Base-by-base conservation (phyloP, 78 protist species). In the Emiliania huxleyi region DNA sequence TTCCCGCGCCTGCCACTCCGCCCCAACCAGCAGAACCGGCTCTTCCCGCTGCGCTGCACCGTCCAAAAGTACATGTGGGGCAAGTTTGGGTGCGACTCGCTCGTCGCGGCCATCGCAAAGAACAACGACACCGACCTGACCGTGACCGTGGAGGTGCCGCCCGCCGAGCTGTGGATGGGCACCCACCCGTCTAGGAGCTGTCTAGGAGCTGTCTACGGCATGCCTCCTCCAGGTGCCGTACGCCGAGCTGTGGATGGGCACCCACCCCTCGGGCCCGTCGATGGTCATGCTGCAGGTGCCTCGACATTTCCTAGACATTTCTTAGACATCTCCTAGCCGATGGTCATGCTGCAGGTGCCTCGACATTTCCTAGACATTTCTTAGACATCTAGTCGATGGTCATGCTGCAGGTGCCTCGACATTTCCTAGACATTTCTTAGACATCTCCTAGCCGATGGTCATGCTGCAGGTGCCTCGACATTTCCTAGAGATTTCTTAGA, bases 101-200 rank as follows among this genome's bases (percentile, higher is more conserved):
- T 44, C 89, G 94, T 92, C 25, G 94, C 79, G 23, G 40, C 4
- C 12, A 45, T 81, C 42, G 77, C 79, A 0, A 0, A 3, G 23
- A 11, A 2, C 48, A 43, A 35, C 52, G 23, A 35, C n/a, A 44
- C 23, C 89, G 89, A 81, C 43, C 18, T 81, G 8, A 3, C 8
- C 29, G 0, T 95, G 21, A 90, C 94, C 42, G 96, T 43, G 19
- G 44, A 42, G 12, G 46, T 22, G 83, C 95, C 97, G 18, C 98
- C 97, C 85, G 99, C 99, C 5, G 98, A 99, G 94, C 90, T 98
- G 44, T 99, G 99, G 99, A 95, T 99, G 97, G 99, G 99, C 35
- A 96, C 99, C 44, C 99, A 99, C 84, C 96, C 97, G 22, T 92
- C 55, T 6, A 98, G 97, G 0, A 98, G 98, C n/a, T n/a, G n/a